Conservation (phyloP, 352 stramenopile species). For the Phytophthora sp. region DNA sequence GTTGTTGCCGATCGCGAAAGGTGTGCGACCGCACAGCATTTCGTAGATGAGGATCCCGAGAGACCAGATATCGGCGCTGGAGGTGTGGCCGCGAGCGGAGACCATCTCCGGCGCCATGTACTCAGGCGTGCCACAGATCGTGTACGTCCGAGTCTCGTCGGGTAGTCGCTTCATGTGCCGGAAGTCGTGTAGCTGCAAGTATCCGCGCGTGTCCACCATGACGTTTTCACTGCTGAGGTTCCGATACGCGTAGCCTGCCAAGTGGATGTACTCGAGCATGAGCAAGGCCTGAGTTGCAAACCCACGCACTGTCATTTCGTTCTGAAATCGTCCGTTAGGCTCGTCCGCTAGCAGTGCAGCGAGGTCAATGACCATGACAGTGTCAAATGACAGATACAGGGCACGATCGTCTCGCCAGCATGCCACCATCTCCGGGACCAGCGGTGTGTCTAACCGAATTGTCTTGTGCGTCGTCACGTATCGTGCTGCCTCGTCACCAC, state of each 20-base stretch:
- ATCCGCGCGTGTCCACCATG: conserved; percentile 80
- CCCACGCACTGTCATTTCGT: conserved; percentile 56
- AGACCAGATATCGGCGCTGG: conserved; percentile 84
- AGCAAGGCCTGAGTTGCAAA: conserved; percentile 79
- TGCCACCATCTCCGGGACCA: conserved; percentile 74
- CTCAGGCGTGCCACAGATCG: conserved; percentile 88
- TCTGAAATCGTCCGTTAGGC: conserved; percentile 50
- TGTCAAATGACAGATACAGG: conserved; percentile 83
- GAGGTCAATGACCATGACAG: conserved; percentile 71
- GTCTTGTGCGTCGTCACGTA: conserved; percentile 75
- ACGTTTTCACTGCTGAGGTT: conserved; percentile 89
- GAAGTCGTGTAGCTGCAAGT: conserved; percentile 88
- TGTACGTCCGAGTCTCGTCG: conserved; percentile 85
- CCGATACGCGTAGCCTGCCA: conserved; percentile 78
- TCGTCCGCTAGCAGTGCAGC: conserved; percentile 66
- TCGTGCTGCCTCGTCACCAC: conserved; percentile 71
- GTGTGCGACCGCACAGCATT: conserved; percentile 85
- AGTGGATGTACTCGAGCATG: conserved; percentile 87
- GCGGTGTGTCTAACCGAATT: conserved; percentile 69
- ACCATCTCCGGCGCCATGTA: conserved; percentile 92
- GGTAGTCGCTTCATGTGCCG: conserved; percentile 85
- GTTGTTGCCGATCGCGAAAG: conserved; percentile 52
- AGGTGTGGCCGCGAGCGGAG: conserved; percentile 78
- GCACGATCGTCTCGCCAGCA: conserved; percentile 84
- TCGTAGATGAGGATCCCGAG: conserved; percentile 89